These are phyloP conservation scores for Camelina laxa DNA, from an alignment of 345 rosid species.

Conservation along the genomic window DNA sequence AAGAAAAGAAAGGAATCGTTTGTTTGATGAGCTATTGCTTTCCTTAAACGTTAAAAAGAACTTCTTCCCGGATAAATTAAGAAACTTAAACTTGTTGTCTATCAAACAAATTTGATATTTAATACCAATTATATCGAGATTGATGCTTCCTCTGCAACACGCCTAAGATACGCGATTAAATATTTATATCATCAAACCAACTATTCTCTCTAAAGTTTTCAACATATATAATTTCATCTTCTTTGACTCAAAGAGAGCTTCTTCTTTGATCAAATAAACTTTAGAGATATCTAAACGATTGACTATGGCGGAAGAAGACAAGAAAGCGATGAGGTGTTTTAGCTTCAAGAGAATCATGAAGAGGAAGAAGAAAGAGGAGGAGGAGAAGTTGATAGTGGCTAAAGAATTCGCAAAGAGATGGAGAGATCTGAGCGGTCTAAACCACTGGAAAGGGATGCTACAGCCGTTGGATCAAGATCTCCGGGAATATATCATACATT, in stretches of 20 bases:
- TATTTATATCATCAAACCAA: conserved; percentile 28
- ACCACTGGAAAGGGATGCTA: conserved; percentile 60
- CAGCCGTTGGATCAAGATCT: conserved; percentile 80
- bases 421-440: conserved; percentile 69
- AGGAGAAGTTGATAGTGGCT: conserved; percentile 34
- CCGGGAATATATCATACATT: conserved; percentile 67
- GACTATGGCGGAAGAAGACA: conserved; percentile 39
- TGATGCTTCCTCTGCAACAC: conserved; percentile 32
- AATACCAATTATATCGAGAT: background rate
- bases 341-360: conserved; percentile 32
- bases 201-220: background rate
- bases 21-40: conserved; percentile 31
- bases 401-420: conserved; percentile 55
- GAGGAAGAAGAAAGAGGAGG: conserved; percentile 42
- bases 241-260: conserved; percentile 24
- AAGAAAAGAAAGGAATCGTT: conserved; percentile 8
- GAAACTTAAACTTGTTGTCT: background rate
- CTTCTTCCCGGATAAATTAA: background rate
- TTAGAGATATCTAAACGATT: background rate
- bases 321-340: conserved; percentile 36
- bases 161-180: conserved; percentile 17
- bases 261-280: conserved; percentile 15
- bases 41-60: conserved; percentile 35
- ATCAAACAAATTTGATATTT: background rate
- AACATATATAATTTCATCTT: conserved; percentile 22